Conservation (phyloP, 352 stramenopile genomes). For the Globisporangium iwayamae region DNA sequence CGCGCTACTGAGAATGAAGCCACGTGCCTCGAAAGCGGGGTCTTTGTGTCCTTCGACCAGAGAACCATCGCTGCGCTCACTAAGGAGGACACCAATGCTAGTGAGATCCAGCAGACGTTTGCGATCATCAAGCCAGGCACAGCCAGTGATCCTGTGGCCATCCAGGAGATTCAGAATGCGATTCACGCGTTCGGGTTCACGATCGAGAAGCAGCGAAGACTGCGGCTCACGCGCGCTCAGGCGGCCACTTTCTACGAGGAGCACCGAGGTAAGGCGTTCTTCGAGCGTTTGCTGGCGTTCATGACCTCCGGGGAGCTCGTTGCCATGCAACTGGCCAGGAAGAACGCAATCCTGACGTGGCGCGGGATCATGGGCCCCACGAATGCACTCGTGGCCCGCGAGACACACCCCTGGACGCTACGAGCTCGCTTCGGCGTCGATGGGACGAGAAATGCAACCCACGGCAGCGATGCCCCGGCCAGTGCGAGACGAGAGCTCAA, state of each 20-base stretch:
- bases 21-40: constrained; percentile 39
- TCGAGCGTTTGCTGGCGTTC: constrained; percentile 46
- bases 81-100: not conserved
- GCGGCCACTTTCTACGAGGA: constrained; percentile 60
- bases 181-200: constrained; percentile 48
- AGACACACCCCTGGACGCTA: constrained; percentile 50
- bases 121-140: constrained; percentile 66
- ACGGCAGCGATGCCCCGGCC: constrained; percentile 61
- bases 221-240: constrained; percentile 41
- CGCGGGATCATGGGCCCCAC: constrained; percentile 75
- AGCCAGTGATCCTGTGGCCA: constrained; percentile 23
- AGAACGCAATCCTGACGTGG: constrained; percentile 61
- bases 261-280: constrained; percentile 60
- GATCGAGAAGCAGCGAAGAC: constrained; percentile 34
- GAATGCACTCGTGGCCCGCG: constrained; percentile 47
- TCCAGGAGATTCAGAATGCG: constrained; percentile 32
- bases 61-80: constrained; percentile 7
- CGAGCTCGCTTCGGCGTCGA: constrained; percentile 78
- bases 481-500: constrained; percentile 63
- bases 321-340: constrained; percentile 39
- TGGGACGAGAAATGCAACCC: constrained; percentile 75
- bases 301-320: constrained; percentile 74
- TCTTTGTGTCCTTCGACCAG: constrained; percentile 32
- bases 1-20: constrained; percentile 20
- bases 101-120: constrained; percentile 34